Evolutionary conservation across 768 basidiomycete species (phyloP), one percentile per base, ranked within the genome.

Genomic region (Mycena albidolilacea): DNA sequence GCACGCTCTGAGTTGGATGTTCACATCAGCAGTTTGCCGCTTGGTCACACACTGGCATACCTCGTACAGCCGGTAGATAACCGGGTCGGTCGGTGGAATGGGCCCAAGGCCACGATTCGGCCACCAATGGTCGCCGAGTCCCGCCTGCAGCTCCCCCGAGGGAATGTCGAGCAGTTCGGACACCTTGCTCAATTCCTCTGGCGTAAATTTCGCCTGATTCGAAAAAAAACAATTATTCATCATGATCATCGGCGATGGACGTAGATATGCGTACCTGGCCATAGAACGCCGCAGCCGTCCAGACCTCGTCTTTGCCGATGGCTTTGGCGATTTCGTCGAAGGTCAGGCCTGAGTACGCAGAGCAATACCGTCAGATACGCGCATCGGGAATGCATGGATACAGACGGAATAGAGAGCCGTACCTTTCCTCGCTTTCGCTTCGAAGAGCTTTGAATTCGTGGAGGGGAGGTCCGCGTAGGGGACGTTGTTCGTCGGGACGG

Each of bases 41-140:
- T 14, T 15, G 12, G 17, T 14, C 12, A 48, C 46, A 48, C 46
- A 48, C 46, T 5, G 69, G 50, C 82, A 50, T 73, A 92, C 92
- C 89, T 96, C 95, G 77, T 91, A 95, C 70, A 96, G 82, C 41
- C 95, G 90, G 81, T 96, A 96, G 74, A 96, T 85, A 23, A 95
- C 89, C 30, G 94, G 94, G 74, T 95, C 94, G 1, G 88, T 90
- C 0, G 94, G 95, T 1, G 93, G 92, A 67, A 90, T 84, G 3
- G 93, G 90, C 8, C 91, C 91, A 35, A 93, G 80, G 6, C 89
- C 90, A 65, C 95, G 92, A 75, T 90, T 89, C 11, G 95, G 95
- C 87, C 86, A 94, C 92, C 93, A 95, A 43, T 91, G 87, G 14
- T 84, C 81, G 39, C 92, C 93, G 19, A 94, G 76, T 46, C 87